Percentiles rank a stretch among this genome's conserved stretches.
Evolutionary conservation across 192 early-diverging fungal species (phyloP).

Genomic region (Entomortierella parvispora): DNA sequence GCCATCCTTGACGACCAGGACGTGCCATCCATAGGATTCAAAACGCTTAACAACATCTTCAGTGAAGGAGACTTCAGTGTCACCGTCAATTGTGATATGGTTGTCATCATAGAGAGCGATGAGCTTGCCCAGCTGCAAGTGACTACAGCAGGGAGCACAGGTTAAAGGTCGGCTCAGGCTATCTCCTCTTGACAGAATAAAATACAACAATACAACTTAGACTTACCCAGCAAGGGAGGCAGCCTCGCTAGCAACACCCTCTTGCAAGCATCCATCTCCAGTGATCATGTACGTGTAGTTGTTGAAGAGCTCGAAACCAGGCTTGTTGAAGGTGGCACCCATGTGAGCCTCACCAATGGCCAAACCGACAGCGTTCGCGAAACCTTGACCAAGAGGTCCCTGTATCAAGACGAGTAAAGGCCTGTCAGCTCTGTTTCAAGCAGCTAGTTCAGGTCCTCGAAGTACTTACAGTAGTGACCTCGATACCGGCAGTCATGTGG

Average conservation of each 20-base stretch:
- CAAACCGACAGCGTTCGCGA: constrained; percentile 94
- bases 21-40: constrained; percentile 97
- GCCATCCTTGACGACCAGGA: constrained; percentile 81
- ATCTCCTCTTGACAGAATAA: no score
- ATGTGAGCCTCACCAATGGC: constrained; percentile 91
- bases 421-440: no score
- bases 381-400: constrained; percentile 66
- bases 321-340: constrained; percentile 92
- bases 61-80: constrained; percentile 89
- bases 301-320: constrained; percentile 86
- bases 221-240: constrained; percentile 89
- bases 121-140: constrained; percentile 93
- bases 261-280: constrained; percentile 99
- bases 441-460: neutral
- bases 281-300: constrained; percentile 89
- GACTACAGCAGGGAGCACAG: constrained; percentile 45
- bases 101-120: constrained; percentile 98
- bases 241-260: constrained; percentile 95
- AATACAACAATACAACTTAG: no score
- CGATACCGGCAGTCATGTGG: constrained; percentile 87
- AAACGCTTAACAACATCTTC: constrained; percentile 92
- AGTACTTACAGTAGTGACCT: constrained; percentile 84
- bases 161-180: no score
- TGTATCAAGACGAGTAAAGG: neutral
- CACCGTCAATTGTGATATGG: constrained; percentile 95